Percentiles rank a stretch among this genome's conserved stretches.
Conservation (phyloP, 2,329 filamentous ascomycete genomes). For the Fusarium chuoi region DNA sequence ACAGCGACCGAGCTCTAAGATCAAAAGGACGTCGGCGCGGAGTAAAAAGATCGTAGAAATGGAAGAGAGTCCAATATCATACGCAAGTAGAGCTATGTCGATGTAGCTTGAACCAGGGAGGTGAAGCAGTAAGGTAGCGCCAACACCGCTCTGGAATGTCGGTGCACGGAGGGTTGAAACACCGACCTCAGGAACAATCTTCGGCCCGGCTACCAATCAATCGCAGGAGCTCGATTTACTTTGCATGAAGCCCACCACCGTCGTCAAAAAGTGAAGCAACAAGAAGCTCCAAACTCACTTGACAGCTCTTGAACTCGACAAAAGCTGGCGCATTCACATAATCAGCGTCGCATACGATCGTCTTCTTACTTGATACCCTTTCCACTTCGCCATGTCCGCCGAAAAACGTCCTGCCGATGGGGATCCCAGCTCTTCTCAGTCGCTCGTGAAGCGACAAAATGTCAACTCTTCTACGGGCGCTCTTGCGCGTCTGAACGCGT, state of each 20-base stretch:
- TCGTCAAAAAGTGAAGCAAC: slow-evolving; percentile 19
- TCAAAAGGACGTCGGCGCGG: background rate
- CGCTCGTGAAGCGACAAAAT: slow-evolving; percentile 91
- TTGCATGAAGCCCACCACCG: slow-evolving; percentile 31
- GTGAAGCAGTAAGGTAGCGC: slow-evolving; percentile 18
- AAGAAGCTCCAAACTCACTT: slow-evolving; percentile 24
- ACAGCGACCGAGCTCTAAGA: background rate
- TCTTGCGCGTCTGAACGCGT: slow-evolving; percentile 62
- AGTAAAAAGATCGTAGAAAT: background rate
- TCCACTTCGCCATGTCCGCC: slow-evolving; percentile 73
- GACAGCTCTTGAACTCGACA: slow-evolving; percentile 8
- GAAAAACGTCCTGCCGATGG: slow-evolving; percentile 93
- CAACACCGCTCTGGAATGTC: slow-evolving; percentile 37
- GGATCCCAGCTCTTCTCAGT: slow-evolving; percentile 80
- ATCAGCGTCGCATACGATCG: slow-evolving; percentile 11
- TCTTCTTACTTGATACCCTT: background rate
- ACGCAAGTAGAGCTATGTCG: slow-evolving; percentile 1
- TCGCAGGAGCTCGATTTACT: slow-evolving; percentile 30
- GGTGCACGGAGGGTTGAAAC: slow-evolving; percentile 39
- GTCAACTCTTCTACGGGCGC: slow-evolving; percentile 60
- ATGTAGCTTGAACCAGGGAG: slow-evolving; percentile 20
- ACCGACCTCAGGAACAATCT: slow-evolving; percentile 48
- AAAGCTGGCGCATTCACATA: slow-evolving; percentile 13
- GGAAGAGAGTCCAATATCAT: background rate
- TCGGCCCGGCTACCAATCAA: slow-evolving; percentile 50